phyloP scores from a whole-genome alignment of 495 filamentous ascomycete species.

The Talaromyces liani region DNA sequence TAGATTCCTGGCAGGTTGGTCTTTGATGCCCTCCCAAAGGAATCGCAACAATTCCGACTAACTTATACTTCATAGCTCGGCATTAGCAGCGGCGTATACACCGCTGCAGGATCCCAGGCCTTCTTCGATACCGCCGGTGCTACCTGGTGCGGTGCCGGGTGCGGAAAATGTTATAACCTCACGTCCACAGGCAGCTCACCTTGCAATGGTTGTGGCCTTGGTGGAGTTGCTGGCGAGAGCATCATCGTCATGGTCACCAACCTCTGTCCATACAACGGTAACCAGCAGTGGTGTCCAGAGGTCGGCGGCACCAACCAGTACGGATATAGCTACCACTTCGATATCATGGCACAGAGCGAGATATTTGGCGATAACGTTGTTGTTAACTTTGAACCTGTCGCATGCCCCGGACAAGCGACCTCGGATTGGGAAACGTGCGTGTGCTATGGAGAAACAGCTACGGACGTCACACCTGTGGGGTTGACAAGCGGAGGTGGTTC shows the following conservation, averaged over 20 bases:
- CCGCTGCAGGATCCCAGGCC: conserved; percentile 24
- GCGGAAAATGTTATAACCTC: conserved; percentile 32
- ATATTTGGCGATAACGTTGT: conserved; percentile 32
- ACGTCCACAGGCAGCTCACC: conserved; percentile 28
- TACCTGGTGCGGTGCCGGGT: conserved; percentile 32
- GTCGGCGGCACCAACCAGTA: conserved; percentile 26
- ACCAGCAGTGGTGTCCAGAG: conserved; percentile 29
- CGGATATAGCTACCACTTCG: conserved; percentile 34
- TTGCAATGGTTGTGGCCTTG: conserved; percentile 21
- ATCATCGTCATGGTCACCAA: conserved; percentile 38
- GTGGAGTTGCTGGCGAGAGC: conserved; percentile 23
- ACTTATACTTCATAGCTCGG: conserved; percentile 6
- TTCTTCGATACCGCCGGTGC: conserved; percentile 19
- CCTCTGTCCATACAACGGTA: conserved; percentile 30
- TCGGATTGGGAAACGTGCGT: conserved; percentile 16
- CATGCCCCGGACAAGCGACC: conserved; percentile 20
- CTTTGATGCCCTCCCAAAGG: background rate
- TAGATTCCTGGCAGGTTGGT: conserved; percentile 23
- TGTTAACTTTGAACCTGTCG: conserved; percentile 26
- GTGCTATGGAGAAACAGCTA: conserved; percentile 14
- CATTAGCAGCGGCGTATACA: conserved; percentile 16
- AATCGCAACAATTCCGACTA: background rate
- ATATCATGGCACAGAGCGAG: conserved; percentile 30
- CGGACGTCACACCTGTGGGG: conserved; percentile 10
- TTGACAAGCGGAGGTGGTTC: background rate